phyloP scores from a whole-genome alignment of 2,329 filamentous ascomycete genomes.

The Amphichorda felina region DNA sequence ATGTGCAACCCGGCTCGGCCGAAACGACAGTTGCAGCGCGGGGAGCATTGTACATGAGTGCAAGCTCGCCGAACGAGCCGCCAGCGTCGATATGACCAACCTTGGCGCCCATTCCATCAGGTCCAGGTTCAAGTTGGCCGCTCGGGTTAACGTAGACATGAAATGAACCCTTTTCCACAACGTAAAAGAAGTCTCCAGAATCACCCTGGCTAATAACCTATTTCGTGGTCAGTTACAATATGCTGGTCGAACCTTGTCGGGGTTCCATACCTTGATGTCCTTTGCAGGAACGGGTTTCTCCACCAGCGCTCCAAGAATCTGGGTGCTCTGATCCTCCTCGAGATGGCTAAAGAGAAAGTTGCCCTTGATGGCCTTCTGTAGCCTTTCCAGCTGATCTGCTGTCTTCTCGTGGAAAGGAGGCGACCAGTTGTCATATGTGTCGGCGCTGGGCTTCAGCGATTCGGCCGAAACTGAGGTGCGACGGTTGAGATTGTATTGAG shows the following conservation, averaged over 20 bases:
- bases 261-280: slow-evolving; percentile 50
- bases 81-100: slow-evolving; percentile 76
- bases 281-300: slow-evolving; percentile 94
- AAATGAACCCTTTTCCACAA: slow-evolving; percentile 84
- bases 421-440: slow-evolving; percentile 78
- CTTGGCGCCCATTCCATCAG: slow-evolving; percentile 70
- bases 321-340: slow-evolving; percentile 81
- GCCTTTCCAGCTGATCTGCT: slow-evolving; percentile 63
- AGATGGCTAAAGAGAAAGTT: slow-evolving; percentile 94
- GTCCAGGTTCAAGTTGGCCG: slow-evolving; percentile 67
- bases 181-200: slow-evolving; percentile 93
- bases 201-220: slow-evolving; percentile 94
- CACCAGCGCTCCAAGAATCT: slow-evolving; percentile 80
- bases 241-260: neutral
- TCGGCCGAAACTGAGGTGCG: slow-evolving; percentile 96
- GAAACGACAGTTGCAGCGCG: slow-evolving; percentile 90
- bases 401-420: slow-evolving; percentile 80
- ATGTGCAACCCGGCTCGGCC: slow-evolving; percentile 61
- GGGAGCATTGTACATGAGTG: slow-evolving; percentile 97
- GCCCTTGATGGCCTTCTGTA: slow-evolving; percentile 69
- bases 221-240: neutral
- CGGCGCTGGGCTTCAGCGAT: slow-evolving; percentile 79
- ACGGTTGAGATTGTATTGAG: slow-evolving; percentile 86
- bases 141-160: slow-evolving; percentile 79
- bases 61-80: slow-evolving; percentile 91